Percentiles rank a stretch among this genome's conserved stretches.
phyloP scores from a whole-genome alignment of 2,329 filamentous ascomycete species.

The Annulohypoxylon truncatum region DNA sequence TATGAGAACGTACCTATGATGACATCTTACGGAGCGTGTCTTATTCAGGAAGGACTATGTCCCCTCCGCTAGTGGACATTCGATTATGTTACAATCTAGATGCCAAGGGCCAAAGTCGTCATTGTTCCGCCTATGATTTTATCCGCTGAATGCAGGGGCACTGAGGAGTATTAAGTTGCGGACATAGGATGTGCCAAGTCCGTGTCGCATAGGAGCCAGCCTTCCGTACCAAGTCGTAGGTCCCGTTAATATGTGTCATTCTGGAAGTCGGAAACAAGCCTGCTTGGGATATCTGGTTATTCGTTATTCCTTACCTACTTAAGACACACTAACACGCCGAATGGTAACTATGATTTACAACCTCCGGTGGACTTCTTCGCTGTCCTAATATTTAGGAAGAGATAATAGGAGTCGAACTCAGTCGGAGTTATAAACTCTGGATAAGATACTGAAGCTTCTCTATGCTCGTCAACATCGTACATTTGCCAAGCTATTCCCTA shows the following conservation, averaged over 20 bases:
- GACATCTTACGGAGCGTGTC: conserved; percentile 6
- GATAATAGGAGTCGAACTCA: background rate
- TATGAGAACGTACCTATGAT: background rate
- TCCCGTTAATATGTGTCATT: background rate
- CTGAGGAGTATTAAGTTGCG: background rate
- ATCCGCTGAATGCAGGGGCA: conserved; percentile 24
- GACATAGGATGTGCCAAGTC: background rate
- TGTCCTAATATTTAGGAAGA: background rate
- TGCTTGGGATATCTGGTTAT: background rate
- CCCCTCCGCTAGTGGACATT: conserved; percentile 21
- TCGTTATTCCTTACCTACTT: background rate
- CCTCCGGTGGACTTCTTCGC: background rate
- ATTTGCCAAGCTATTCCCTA: conserved; percentile 1
- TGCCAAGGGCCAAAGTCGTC: conserved; percentile 25
- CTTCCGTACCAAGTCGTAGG: background rate
- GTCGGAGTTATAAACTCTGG: background rate
- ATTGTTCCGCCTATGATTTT: conserved; percentile 29
- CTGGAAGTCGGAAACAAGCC: background rate
- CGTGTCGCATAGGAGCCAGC: background rate
- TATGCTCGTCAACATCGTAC: background rate
- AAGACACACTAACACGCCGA: background rate
- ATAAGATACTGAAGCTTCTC: conserved; percentile 9
- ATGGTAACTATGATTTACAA: background rate
- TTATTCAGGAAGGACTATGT: conserved; percentile 24
- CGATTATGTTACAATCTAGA: conserved; percentile 27